These are phyloP conservation scores for Amphichorda felina DNA, from an alignment of 2,329 filamentous ascomycete genomes.

Conservation along the genomic window DNA sequence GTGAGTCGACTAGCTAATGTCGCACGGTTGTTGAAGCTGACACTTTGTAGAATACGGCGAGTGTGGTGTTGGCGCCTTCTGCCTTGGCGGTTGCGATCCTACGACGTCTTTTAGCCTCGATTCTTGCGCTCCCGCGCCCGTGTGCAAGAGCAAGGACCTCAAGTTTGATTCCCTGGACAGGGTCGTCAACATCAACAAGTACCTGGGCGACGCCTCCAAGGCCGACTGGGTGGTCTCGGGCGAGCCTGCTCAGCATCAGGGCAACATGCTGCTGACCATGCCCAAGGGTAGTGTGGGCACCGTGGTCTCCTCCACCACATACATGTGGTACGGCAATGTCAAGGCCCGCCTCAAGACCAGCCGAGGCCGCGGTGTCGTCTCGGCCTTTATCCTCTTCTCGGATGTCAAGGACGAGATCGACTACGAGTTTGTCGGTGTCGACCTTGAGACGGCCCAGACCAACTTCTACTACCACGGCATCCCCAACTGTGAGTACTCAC, in stretches of 20 bases:
- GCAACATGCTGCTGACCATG: conserved; percentile 79
- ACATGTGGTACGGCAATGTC: conserved; percentile 96
- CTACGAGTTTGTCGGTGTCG: conserved; percentile 83
- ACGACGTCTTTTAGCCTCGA: conserved; percentile 72
- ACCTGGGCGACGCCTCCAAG: conserved; percentile 70
- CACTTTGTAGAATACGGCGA: conserved; percentile 76
- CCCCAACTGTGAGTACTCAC: conserved; percentile 62
- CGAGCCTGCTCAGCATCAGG: conserved; percentile 53
- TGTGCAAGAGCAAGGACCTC: conserved; percentile 66
- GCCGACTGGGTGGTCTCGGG: conserved; percentile 87
- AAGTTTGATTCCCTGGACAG: conserved; percentile 59
- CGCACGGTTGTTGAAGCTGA: no score
- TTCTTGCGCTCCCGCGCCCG: conserved; percentile 73
- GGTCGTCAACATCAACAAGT: conserved; percentile 62
- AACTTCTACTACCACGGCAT: conserved; percentile 98
- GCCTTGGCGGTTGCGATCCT: conserved; percentile 89
- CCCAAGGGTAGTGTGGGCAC: conserved; percentile 75
- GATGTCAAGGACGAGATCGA: conserved; percentile 98
- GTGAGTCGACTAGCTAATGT: conserved; percentile 54
- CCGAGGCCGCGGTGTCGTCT: conserved; percentile 81
- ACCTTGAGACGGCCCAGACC: conserved; percentile 69
- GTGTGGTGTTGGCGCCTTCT: conserved; percentile 90
- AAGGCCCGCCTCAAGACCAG: conserved; percentile 76
- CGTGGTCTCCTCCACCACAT: conserved; percentile 68
- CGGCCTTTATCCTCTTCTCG: conserved; percentile 88